phyloP scores from a whole-genome alignment of 106 monocot genomes.

The Acorus gramineus region DNA sequence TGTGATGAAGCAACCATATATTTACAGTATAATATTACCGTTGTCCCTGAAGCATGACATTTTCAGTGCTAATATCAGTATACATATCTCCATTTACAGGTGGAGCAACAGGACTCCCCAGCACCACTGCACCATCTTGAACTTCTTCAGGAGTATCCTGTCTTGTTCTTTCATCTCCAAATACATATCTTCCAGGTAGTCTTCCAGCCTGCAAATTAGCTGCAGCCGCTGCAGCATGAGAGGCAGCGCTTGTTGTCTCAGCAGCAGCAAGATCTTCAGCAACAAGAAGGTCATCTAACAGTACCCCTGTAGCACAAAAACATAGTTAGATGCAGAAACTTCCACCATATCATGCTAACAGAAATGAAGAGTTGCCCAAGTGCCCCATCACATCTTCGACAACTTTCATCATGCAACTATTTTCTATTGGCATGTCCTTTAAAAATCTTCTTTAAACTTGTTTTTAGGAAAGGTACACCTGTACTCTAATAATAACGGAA shows the following conservation, averaged over 20 bases:
- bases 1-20: background rate
- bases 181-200: conserved; percentile 39
- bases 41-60: conserved; percentile 70
- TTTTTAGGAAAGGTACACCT: too few relatives aligned
- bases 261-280: conserved; percentile 97
- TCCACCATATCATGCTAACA: too few relatives aligned
- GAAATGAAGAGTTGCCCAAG: too few relatives aligned
- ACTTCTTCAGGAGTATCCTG: conserved; percentile 48
- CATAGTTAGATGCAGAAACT: too few relatives aligned
- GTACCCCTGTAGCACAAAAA: conserved; percentile 44
- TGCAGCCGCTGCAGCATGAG: conserved; percentile 75
- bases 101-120: conserved; percentile 88
- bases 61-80: conserved; percentile 92
- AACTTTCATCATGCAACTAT: too few relatives aligned
- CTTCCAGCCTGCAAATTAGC: conserved; percentile 39
- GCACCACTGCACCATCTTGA: conserved; percentile 85
- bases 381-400: too few relatives aligned
- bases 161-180: conserved; percentile 41
- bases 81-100: conserved; percentile 88
- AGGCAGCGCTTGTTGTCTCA: conserved; percentile 80
- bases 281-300: conserved; percentile 93
- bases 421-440: too few relatives aligned
- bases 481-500: too few relatives aligned
- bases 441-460: too few relatives aligned
- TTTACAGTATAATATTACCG: conserved; percentile 35